Evolutionary conservation across 345 rosid species (phyloP).

Genomic region (Gynandropsis gynandra): DNA sequence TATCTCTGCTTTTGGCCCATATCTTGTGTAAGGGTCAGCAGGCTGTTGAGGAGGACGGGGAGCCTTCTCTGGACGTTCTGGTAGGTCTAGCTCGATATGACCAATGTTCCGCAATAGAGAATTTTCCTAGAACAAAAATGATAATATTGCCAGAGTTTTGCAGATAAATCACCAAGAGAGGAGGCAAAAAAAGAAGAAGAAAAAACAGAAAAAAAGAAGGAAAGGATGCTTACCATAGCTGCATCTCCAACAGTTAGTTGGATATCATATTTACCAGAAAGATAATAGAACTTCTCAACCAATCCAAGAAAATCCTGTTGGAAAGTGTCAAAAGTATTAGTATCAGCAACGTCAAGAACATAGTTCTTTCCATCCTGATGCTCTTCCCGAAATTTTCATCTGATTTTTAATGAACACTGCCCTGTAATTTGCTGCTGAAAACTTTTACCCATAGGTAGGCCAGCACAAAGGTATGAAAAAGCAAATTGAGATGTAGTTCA

Average conservation of each 20-base stretch:
- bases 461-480: not conserved
- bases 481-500: conserved; percentile 1
- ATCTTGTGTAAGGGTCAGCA: conserved; percentile 57
- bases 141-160: conserved; percentile 7
- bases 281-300: conserved; percentile 90
- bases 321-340: conserved; percentile 7
- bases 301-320: conserved; percentile 84
- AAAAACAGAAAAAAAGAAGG: no score
- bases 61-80: conserved; percentile 90
- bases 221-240: conserved; percentile 64
- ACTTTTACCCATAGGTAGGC: not conserved
- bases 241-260: conserved; percentile 90
- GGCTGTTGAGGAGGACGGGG: conserved; percentile 60
- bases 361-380: no score
- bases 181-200: conserved; percentile 12
- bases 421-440: not conserved
- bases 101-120: conserved; percentile 67
- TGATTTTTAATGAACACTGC: no score
- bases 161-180: not conserved
- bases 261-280: conserved; percentile 79
- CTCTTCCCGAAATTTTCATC: no score
- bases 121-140: conserved; percentile 54
- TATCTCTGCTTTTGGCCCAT: conserved; percentile 88
- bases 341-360: not conserved
- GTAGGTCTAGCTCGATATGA: conserved; percentile 71